Evolutionary conservation across 1,284 basidiomycete species (phyloP).

Genomic region (Porogramme epimiltina): DNA sequence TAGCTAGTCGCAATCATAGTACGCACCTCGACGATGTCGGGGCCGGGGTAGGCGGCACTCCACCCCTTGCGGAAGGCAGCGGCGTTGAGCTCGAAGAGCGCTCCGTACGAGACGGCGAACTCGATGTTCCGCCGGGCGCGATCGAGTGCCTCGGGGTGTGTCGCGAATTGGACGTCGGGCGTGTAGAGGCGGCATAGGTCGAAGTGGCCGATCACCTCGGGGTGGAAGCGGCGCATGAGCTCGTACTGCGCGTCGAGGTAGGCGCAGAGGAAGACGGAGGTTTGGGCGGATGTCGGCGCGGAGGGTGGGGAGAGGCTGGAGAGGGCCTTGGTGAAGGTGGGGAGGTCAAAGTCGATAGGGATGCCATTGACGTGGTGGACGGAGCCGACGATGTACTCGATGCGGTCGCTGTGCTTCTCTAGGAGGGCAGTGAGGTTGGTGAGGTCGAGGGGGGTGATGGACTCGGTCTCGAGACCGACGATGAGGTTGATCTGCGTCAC

Average conservation of each 20-base stretch:
- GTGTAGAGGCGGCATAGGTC: conserved; percentile 87
- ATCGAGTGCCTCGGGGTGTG: conserved; percentile 61
- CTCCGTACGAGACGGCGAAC: conserved; percentile 82
- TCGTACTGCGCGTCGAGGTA: conserved; percentile 87
- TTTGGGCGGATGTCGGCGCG: conserved; percentile 17
- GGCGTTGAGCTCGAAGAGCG: conserved; percentile 92
- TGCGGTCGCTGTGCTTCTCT: conserved; percentile 42
- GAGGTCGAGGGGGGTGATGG: conserved; percentile 74
- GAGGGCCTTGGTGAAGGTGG: conserved; percentile 68
- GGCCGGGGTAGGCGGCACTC: conserved; percentile 81
- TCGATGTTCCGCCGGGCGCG: conserved; percentile 79
- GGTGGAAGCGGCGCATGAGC: conserved; percentile 70
- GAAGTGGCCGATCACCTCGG: conserved; percentile 92
- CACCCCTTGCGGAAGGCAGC: conserved; percentile 94
- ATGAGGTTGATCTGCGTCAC: conserved; percentile 72
- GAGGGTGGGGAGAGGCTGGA: conserved; percentile 37
- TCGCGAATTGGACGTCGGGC: conserved; percentile 55
- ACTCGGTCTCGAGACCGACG: conserved; percentile 94
- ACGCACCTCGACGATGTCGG: conserved; percentile 75
- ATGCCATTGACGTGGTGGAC: conserved; percentile 89
- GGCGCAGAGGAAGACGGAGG: conserved; percentile 55
- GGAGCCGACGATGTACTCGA: conserved; percentile 94
- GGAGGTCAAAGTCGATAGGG: conserved; percentile 91
- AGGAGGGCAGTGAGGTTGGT: conserved; percentile 56
- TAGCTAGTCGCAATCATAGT: not conserved